Evolutionary conservation across 2,329 filamentous ascomycete genomes (phyloP).

Genomic region (Paramyrothecium sp.): DNA sequence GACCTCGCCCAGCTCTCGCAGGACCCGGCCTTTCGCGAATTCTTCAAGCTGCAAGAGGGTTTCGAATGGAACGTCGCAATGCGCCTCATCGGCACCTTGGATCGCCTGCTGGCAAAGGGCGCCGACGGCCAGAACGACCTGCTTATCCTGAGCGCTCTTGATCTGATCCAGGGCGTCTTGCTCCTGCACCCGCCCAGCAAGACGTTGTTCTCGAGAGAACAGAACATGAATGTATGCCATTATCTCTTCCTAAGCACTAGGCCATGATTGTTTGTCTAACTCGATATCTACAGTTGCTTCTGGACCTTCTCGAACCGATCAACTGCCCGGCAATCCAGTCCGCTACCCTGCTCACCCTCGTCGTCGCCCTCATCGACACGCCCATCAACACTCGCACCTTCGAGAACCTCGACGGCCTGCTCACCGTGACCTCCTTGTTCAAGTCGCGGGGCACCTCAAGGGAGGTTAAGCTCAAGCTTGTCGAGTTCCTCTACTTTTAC

Average conservation of each 20-base stretch:
- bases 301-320: slow-evolving; percentile 89
- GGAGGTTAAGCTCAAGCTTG: slow-evolving; percentile 91
- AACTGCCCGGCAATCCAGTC: slow-evolving; percentile 93
- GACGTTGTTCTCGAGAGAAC: slow-evolving; percentile 80
- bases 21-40: slow-evolving; percentile 90
- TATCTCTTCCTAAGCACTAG: not conserved
- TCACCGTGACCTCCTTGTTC: slow-evolving; percentile 90
- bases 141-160: slow-evolving; percentile 82
- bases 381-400: slow-evolving; percentile 90
- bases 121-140: slow-evolving; percentile 82
- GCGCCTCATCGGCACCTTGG: slow-evolving; percentile 80
- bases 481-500: slow-evolving; percentile 98
- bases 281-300: slow-evolving; percentile 61
- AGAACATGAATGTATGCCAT: slow-evolving; percentile 82
- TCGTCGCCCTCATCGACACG: slow-evolving; percentile 81
- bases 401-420: slow-evolving; percentile 85
- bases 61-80: slow-evolving; percentile 98
- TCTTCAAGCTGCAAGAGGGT: slow-evolving; percentile 93
- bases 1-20: slow-evolving; percentile 67
- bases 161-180: slow-evolving; percentile 84
- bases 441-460: slow-evolving; percentile 81
- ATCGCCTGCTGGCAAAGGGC: slow-evolving; percentile 80
- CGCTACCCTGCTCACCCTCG: slow-evolving; percentile 83
- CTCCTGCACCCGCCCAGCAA: slow-evolving; percentile 89
- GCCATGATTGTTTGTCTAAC: slow-evolving; percentile 9